These are phyloP conservation scores for Candida alai DNA, from an alignment of 805 yeast species.

Conservation along the genomic window DNA sequence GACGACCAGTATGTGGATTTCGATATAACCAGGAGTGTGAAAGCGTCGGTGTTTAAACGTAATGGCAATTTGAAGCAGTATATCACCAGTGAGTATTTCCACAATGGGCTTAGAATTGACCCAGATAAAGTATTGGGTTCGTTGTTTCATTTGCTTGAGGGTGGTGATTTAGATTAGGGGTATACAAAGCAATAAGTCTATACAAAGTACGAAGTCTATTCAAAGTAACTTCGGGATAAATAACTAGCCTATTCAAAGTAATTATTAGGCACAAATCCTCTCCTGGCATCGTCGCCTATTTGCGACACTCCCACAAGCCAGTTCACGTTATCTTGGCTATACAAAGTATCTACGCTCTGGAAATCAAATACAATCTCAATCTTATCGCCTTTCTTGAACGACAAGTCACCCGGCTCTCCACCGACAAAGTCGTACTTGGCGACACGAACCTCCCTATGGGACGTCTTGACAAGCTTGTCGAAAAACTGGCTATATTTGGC, in stretches of 20 bases:
- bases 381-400: conserved; percentile 30
- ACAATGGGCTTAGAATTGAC: conserved; percentile 45
- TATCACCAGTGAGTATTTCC: conserved; percentile 48
- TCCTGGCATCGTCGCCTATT: conserved; percentile 15
- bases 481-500: conserved; percentile 22
- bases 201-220: not conserved
- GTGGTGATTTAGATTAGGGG: conserved; percentile 34
- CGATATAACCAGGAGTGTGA: conserved; percentile 35
- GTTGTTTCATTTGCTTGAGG: conserved; percentile 36
- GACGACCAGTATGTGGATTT: conserved; percentile 53
- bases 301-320: conserved; percentile 33
- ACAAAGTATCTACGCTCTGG: conserved; percentile 20
- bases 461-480: conserved; percentile 13
- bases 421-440: conserved; percentile 28
- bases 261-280: conserved; percentile 37
- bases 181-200: too few relatives aligned
- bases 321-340: conserved; percentile 16
- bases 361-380: conserved; percentile 32
- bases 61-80: conserved; percentile 37
- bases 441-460: conserved; percentile 3
- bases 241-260: conserved; percentile 11
- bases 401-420: conserved; percentile 33
- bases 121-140: conserved; percentile 36
- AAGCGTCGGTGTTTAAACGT: conserved; percentile 21
- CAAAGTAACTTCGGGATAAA: too few relatives aligned